Evolutionary conservation across 2,329 filamentous ascomycete genomes (phyloP), one percentile per base, ranked within the genome.

Genomic region (Colletotrichum acutatum): DNA sequence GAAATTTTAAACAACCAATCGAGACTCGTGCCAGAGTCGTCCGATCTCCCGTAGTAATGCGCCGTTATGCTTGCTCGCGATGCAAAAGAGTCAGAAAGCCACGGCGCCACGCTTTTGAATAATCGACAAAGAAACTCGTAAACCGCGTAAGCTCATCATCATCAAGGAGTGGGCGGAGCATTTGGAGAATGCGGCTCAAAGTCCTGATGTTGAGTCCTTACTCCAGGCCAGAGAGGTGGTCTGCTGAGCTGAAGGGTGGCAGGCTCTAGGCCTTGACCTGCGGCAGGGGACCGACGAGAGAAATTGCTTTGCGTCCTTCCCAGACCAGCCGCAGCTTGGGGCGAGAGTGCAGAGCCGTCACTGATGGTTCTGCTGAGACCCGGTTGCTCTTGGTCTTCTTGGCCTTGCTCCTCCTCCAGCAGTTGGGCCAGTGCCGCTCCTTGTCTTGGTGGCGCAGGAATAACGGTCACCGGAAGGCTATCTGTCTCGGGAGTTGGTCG

Each of bases 391-490:
- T 42, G 53, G 16, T 19, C 19, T 16, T 72, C 63, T 22, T 67
- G 62, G 14, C 42, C 66, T n/a, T 54, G 85, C 69, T 90, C 88
- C 72, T 91, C 89, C 71, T 90, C 88, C 2, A 90, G 80, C 8
- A 91, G 83, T 66, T 87, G 85, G n/a, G 87, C 86, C 4, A 91
- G 79, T 59, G 89, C 87, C 0, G 87, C 86, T 5, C 90, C 89
- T 70, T 86, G 83, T n/a, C 90, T 85, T 46, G 87, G 85, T 22
- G 90, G 90, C 0, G 90, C 90, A 3, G 90, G 90, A 16, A 92
- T 91, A 8, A 91, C 86, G 22, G 85, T 90, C 1, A 90, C 86
- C 1, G 90, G 89, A 22, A 92, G 81, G 72, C 85, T 87, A 24
- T 88, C 87, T 2, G 86, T 89, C 75, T 89, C 86, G 0, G 86